These are phyloP conservation scores for Fusarium liriodendri DNA, from an alignment of 2,329 filamentous ascomycete genomes.

Conservation along the genomic window DNA sequence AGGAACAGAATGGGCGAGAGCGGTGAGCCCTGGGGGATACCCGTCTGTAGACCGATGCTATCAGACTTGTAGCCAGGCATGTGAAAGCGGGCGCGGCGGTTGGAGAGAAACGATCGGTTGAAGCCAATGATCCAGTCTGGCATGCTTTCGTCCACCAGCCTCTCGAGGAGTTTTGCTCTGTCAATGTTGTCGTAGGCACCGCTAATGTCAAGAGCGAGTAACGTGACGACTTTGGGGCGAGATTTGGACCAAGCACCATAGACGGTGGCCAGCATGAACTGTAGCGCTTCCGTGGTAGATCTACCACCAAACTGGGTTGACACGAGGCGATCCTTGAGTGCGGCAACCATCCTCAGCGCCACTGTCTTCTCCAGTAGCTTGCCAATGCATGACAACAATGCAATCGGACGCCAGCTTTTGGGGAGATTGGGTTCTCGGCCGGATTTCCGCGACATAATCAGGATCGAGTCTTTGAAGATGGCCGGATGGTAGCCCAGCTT, in stretches of 20 bases:
- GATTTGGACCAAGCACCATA: background rate
- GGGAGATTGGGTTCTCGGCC: background rate
- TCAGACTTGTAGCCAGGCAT: slow-evolving; percentile 8
- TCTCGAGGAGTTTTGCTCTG: slow-evolving; percentile 5
- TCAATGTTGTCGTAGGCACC: slow-evolving; percentile 13
- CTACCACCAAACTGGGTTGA: slow-evolving; percentile 7
- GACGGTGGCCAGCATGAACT: slow-evolving; percentile 4
- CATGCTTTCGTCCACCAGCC: background rate
- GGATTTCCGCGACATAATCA: slow-evolving; percentile 6
- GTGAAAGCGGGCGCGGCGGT: background rate
- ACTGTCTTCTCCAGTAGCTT: slow-evolving; percentile 25
- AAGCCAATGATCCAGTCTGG: slow-evolving; percentile 10
- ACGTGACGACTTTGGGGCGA: background rate
- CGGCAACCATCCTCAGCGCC: background rate
- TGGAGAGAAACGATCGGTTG: slow-evolving; percentile 8
- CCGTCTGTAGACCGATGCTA: background rate
- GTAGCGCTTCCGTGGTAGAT: slow-evolving; percentile 14
- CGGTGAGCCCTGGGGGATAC: slow-evolving; percentile 26
- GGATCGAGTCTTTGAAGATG: slow-evolving; percentile 9
- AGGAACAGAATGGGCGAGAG: slow-evolving; percentile 20
- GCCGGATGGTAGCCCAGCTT: background rate
- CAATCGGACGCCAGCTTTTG: slow-evolving; percentile 17
- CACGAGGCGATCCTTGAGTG: background rate
- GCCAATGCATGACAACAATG: slow-evolving; percentile 5
- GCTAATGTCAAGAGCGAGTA: slow-evolving; percentile 12